Percentiles rank a stretch among this genome's conserved stretches.
Conservation (phyloP, 208 protist genomes). For the Phytomonas sp. region DNA sequence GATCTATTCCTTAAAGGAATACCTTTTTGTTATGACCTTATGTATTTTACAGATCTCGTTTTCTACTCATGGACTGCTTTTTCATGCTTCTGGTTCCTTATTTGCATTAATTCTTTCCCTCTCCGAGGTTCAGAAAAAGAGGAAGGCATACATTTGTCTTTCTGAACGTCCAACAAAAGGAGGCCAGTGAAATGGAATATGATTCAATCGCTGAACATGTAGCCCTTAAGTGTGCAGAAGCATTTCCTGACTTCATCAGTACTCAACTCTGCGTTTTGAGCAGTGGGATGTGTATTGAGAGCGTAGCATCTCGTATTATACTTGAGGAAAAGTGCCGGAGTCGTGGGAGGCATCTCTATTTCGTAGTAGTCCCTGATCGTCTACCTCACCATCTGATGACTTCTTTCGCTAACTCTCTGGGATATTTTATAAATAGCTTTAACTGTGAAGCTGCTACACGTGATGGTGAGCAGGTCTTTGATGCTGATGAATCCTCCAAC, state of each 20-base stretch:
- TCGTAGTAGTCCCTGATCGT: conserved; percentile 93
- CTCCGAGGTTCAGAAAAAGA: not conserved
- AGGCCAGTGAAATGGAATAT: not conserved
- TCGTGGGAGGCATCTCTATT: conserved; percentile 20
- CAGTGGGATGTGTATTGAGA: conserved; percentile 47
- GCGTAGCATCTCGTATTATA: conserved; percentile 31
- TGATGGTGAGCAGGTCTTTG: not conserved
- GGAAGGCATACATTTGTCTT: not conserved
- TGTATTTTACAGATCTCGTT: conserved; percentile 7
- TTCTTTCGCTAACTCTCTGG: conserved; percentile 62
- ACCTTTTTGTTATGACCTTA: conserved; percentile 7
- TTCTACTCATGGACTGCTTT: conserved; percentile 2
- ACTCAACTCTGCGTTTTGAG: conserved; percentile 65
- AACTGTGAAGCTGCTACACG: not conserved
- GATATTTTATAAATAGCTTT: not conserved
- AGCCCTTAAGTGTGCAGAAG: not conserved
- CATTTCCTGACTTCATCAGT: conserved; percentile 26
- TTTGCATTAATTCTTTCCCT: not conserved
- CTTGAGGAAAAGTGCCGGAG: conserved; percentile 5
- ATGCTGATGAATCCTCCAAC: not conserved
- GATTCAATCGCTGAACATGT: not conserved
- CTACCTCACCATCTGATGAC: conserved; percentile 26
- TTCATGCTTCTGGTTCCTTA: not conserved
- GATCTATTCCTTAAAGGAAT: not conserved
- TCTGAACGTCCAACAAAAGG: not conserved